Evolutionary conservation across 805 yeast genomes (phyloP).

Genomic region (Wickerhamiella dianesei): DNA sequence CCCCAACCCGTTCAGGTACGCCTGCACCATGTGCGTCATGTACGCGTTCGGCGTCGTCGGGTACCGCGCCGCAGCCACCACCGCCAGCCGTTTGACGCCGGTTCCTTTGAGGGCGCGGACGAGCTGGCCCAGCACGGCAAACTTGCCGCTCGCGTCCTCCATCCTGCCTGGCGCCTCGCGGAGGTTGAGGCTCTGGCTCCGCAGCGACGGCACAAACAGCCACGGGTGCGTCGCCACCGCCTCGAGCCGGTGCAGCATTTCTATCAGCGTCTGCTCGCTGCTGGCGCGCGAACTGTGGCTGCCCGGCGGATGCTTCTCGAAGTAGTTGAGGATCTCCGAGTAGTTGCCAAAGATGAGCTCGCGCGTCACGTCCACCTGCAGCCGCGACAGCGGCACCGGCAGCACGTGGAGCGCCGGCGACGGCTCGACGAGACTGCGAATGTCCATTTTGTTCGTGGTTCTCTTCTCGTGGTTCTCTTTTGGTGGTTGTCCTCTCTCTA

Average conservation of each 20-base stretch:
- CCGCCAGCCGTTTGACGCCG: not conserved
- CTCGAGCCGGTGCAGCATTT: not conserved
- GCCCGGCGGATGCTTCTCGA: not conserved
- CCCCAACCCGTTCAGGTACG: not conserved
- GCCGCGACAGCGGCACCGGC: not conserved
- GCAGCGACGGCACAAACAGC: not conserved
- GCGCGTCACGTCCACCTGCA: not conserved
- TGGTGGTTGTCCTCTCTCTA: too few species aligned
- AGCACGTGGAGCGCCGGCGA: not conserved
- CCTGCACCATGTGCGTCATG: not conserved
- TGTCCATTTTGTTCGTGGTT: not conserved
- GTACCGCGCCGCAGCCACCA: not conserved
- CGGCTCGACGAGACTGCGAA: not conserved
- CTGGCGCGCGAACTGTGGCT: not conserved
- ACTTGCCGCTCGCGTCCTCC: not conserved
- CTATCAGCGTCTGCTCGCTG: not conserved
- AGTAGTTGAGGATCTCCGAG: conserved; percentile 1
- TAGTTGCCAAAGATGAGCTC: not conserved
- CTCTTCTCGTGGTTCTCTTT: too few species aligned
- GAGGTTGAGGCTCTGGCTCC: not conserved
- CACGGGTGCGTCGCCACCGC: not conserved
- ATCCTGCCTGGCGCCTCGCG: not conserved
- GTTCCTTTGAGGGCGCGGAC: not conserved
- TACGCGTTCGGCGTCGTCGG: not conserved
- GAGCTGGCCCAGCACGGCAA: not conserved